Conservation (phyloP, 371 early-diverging fungal species). For the Actinomucor elegans region DNA sequence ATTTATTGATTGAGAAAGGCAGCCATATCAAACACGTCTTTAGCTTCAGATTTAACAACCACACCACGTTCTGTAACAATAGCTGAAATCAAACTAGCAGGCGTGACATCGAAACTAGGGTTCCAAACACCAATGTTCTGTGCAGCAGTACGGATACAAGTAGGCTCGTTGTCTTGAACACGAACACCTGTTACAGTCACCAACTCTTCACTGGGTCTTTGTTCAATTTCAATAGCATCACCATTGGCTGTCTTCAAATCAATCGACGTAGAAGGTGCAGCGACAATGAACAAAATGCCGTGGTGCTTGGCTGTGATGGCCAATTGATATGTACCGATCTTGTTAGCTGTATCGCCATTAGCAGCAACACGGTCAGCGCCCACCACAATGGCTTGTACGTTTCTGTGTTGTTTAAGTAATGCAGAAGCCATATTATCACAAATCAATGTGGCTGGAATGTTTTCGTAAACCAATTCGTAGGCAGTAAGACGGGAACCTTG, state of each 20-base stretch:
- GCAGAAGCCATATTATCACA: conserved; percentile 93
- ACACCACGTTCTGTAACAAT: conserved; percentile 95
- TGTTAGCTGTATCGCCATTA: conserved; percentile 98
- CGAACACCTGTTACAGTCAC: conserved; percentile 68
- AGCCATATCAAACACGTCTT: conserved; percentile 59
- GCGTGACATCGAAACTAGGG: conserved; percentile 95
- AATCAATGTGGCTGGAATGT: conserved; percentile 88
- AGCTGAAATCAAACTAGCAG: conserved; percentile 81
- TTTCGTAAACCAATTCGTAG: conserved; percentile 91
- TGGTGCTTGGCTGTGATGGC: conserved; percentile 89
- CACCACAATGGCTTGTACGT: conserved; percentile 83
- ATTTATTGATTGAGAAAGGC: conserved; percentile 46
- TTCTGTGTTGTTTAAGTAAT: conserved; percentile 58
- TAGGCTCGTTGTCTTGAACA: conserved; percentile 36
- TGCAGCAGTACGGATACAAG: conserved; percentile 82
- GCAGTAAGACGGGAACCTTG: conserved; percentile 95
- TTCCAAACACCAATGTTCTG: conserved; percentile 90
- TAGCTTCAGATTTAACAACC: conserved; percentile 62
- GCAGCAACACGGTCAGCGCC: conserved; percentile 97
- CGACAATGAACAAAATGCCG: conserved; percentile 89
- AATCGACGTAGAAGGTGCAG: conserved; percentile 92
- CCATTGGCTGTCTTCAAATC: conserved; percentile 76
- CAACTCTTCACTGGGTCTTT: conserved; percentile 79
- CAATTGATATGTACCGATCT: conserved; percentile 96
- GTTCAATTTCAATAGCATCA: conserved; percentile 84